Conservation (phyloP, 805 yeast species). For the Nakazawaea wyomingensis region DNA sequence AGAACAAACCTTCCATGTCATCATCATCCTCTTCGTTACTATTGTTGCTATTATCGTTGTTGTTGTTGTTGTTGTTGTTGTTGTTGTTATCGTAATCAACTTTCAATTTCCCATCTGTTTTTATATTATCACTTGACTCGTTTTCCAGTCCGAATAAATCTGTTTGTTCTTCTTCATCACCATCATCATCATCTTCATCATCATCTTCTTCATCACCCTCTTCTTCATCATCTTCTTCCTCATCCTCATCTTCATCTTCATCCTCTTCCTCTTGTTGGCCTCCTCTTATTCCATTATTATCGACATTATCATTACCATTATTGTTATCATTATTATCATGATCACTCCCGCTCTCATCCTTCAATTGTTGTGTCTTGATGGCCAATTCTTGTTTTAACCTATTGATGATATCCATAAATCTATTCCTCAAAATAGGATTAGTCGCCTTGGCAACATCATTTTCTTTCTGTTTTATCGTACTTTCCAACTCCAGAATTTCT, state of each 20-base stretch:
- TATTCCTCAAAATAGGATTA: constrained; percentile 80
- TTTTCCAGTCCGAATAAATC: constrained; percentile 20
- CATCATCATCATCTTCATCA: constrained; percentile 21
- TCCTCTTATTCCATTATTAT: constrained; percentile 26
- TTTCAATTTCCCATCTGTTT: constrained; percentile 17
- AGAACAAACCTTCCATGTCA: constrained; percentile 25
- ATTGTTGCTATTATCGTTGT: constrained; percentile 26
- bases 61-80: constrained; percentile 14
- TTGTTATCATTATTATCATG: constrained; percentile 22
- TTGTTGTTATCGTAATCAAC: too few relatives aligned
- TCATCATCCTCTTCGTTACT: constrained; percentile 29
- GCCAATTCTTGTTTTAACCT: constrained; percentile 80
- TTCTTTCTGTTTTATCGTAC: constrained; percentile 71
- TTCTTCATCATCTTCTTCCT: constrained; percentile 25
- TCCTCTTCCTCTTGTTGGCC: constrained; percentile 24
- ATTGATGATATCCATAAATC: constrained; percentile 76
- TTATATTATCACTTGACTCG: constrained; percentile 22
- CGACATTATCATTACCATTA: constrained; percentile 19
- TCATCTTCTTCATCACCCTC: constrained; percentile 16
- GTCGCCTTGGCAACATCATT: constrained; percentile 66
- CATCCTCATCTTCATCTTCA: constrained; percentile 31
- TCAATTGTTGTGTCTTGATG: constrained; percentile 65
- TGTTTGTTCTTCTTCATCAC: constrained; percentile 26
- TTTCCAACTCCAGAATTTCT: constrained; percentile 77
- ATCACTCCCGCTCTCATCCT: constrained; percentile 23